Evolutionary conservation across 345 rosid genomes (phyloP), one percentile per base, ranked within the genome.

Genomic region (Eucalyptus curtisii): DNA sequence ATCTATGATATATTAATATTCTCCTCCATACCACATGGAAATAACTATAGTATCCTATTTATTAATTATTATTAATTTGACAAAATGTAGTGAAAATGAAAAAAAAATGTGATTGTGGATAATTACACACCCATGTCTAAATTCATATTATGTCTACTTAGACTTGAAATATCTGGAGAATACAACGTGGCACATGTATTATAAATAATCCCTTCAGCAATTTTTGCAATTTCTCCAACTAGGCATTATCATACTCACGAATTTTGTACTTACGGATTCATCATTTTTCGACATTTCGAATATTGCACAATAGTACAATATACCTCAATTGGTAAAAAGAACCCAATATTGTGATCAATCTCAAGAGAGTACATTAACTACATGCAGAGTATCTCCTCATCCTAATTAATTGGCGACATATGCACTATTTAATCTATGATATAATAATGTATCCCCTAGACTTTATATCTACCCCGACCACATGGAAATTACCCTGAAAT

Each of bases 1-100:
- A 52, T 52, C 25, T 52, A 52, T 52, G 57, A 52, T 20, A 52
- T 52, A 52, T 0, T 52, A 52, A 52, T 20, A 52, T 52, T 52
- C 25, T 20, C 25, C 57, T 52, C 0, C 1, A 1, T 0, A 52
- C 2, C 57, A 52, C 25, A 20, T 52, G 25, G 10, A 52, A 20
- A 52, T 52, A 7, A 20, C 57, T 52, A 52, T 52, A 52, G 10
- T 52, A 52, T 20, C 57, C 25, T 20, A 19, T 2, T 3, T 37
- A 37, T 37, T 76, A 76, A 76, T 22, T 55, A 55, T 17, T 33
- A 76, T 37, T 5, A 71, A 33, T 37, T 71, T 17, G 81, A 71
- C 13, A 33, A 37, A 68, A 71, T 0, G 7, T 71, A 33, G 44
- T 2, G 44, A 33, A 37, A 71, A 37, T 7, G 80, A 20, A 71